Evolutionary conservation across 768 basidiomycete genomes (phyloP).

Genomic region (Pisolithus marmoratus): DNA sequence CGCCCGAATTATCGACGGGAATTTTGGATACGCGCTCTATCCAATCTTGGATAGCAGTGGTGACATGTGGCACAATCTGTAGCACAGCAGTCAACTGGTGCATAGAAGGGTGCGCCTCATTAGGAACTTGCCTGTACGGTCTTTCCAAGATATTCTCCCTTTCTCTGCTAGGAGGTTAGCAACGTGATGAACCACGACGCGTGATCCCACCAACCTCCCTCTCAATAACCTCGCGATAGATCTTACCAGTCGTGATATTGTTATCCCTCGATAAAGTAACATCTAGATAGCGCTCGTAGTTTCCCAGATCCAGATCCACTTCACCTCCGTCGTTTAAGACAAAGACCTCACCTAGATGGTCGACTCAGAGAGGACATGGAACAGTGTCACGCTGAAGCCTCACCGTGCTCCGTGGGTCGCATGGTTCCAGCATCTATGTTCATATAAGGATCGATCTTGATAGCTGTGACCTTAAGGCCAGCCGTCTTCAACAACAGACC

Average conservation of each 20-base stretch:
- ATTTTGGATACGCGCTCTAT: constrained; percentile 91
- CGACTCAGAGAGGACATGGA: constrained; percentile 15
- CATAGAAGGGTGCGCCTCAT: neutral
- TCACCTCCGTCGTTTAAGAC: constrained; percentile 98
- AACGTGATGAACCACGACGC: neutral
- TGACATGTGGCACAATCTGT: constrained; percentile 93
- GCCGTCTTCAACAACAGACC: constrained; percentile 92
- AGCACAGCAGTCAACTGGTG: constrained; percentile 6
- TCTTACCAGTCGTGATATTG: constrained; percentile 98
- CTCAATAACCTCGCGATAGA: constrained; percentile 95
- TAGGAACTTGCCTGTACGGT: constrained; percentile 77
- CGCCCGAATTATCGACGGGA: constrained; percentile 90
- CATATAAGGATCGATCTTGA: constrained; percentile 99
- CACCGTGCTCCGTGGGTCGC: constrained; percentile 97
- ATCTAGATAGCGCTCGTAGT: constrained; percentile 97
- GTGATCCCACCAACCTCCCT: constrained; percentile 64
- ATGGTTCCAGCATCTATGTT: constrained; percentile 99
- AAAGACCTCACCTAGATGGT: constrained; percentile 83
- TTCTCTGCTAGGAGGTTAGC: constrained; percentile 40
- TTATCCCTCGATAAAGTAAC: constrained; percentile 92
- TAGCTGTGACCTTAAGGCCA: constrained; percentile 94
- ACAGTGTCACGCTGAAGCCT: constrained; percentile 23
- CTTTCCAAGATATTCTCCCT: constrained; percentile 90
- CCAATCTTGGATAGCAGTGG: constrained; percentile 98
- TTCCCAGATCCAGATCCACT: constrained; percentile 95